A percentile compares a stretch with the other conserved stretches of the same genome.
Evolutionary conservation across 164 flowering plant genomes (phyloP).

Genomic region (Pachysandra terminalis): DNA sequence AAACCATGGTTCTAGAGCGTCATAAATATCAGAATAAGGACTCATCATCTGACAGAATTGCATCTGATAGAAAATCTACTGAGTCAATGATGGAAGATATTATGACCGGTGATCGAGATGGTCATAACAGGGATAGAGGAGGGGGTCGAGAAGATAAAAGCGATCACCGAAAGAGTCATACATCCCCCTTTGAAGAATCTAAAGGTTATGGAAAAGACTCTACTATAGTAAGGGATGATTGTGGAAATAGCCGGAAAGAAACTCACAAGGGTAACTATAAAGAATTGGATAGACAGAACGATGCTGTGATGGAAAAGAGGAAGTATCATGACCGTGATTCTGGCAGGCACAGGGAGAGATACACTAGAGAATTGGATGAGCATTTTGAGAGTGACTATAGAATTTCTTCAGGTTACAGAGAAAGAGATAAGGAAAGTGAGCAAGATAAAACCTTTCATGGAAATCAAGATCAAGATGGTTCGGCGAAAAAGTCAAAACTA

Average conservation of each 20-base stretch:
- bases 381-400: constrained; percentile 1
- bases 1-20: constrained; percentile 22
- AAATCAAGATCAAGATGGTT: constrained; percentile 33
- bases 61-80: constrained; percentile 34
- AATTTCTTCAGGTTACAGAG: constrained; percentile 9
- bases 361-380: constrained; percentile 25
- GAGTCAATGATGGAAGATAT: constrained; percentile 25
- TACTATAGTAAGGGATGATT: constrained; percentile 27
- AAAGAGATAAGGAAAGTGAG: constrained; percentile 8
- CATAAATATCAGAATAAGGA: constrained; percentile 34
- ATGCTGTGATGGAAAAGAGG: constrained; percentile 34
- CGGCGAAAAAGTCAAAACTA: constrained; percentile 45
- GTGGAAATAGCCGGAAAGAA: constrained; percentile 32
- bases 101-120: constrained; percentile 34
- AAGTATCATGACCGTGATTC: constrained; percentile 34
- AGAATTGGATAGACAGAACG: constrained; percentile 35
- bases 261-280: constrained; percentile 28
- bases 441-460: constrained; percentile 23
- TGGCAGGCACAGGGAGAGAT: constrained; percentile 28
- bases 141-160: constrained; percentile 42
- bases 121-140: constrained; percentile 30
- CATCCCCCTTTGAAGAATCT: constrained; percentile 31
- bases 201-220: constrained; percentile 33
- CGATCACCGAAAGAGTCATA: constrained; percentile 32
- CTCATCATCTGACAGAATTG: constrained; percentile 28